Evolutionary conservation across 176 grass and related monocot genomes (phyloP).

Genomic region (Rhynchospora pubera): DNA sequence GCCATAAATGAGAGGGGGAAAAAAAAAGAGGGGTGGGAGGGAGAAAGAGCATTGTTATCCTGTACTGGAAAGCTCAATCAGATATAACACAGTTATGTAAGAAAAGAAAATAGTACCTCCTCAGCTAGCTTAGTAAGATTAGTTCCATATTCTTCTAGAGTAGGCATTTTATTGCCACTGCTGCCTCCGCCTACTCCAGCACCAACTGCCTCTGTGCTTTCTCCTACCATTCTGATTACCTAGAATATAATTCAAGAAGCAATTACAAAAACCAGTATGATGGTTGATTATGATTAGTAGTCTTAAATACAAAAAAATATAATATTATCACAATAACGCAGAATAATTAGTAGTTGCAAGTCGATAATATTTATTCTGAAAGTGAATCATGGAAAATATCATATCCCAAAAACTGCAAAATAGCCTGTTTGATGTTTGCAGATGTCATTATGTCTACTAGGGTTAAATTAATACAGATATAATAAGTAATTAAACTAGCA

Average conservation of each 20-base stretch:
- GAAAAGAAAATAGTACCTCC: conserved; percentile 49
- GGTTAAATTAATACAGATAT: neutral
- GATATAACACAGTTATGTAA: neutral
- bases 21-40: neutral
- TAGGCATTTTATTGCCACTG: conserved; percentile 92
- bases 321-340: neutral
- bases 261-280: neutral
- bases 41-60: neutral
- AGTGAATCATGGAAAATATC: conserved; percentile 7
- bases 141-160: conserved; percentile 94
- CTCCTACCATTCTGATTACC: conserved; percentile 94
- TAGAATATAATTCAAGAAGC: conserved; percentile 13
- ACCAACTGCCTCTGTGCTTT: conserved; percentile 91
- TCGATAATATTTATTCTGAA: neutral
- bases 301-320: neutral
- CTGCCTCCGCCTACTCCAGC: conserved; percentile 85
- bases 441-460: neutral
- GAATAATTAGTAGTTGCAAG: neutral
- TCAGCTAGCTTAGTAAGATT: conserved; percentile 94
- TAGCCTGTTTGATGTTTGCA: neutral
- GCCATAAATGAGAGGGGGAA: no score
- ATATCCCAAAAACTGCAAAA: conserved; percentile 19
- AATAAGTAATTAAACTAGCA: conserved; percentile 11
- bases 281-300: conserved; percentile 2
- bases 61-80: neutral